These are phyloP conservation scores for Rheum nobile DNA, from an alignment of 148 eudicot genomes.

Conservation along the genomic window DNA sequence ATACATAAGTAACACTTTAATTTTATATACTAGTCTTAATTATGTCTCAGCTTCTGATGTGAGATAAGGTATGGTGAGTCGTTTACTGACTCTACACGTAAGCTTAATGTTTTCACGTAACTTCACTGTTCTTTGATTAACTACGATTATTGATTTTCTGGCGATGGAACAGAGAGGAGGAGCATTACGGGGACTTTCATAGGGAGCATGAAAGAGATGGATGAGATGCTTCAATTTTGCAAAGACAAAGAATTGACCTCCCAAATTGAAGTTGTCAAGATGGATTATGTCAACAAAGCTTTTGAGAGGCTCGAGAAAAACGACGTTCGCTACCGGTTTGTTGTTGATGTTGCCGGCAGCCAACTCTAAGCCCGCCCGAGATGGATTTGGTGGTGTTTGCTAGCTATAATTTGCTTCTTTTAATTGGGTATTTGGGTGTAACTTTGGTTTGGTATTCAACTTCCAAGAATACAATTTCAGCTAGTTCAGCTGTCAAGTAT, in stretches of 20 bases:
- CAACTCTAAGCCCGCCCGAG: neutral
- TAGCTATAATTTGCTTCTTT: neutral
- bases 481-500: too few species aligned
- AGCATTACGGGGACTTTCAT: slow-evolving; percentile 74
- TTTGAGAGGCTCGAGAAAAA: slow-evolving; percentile 85
- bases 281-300: slow-evolving; percentile 78
- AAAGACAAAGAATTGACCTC: slow-evolving; percentile 53
- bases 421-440: too few species aligned
- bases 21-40: too few species aligned
- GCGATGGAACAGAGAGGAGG: slow-evolving; percentile 47
- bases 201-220: slow-evolving; percentile 84
- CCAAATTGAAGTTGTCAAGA: slow-evolving; percentile 63
- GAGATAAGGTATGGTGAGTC: too few species aligned
- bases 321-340: slow-evolving; percentile 83
- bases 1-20: too few species aligned
- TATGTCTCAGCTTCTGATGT: too few species aligned
- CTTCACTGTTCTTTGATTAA: too few species aligned
- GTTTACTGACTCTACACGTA: too few species aligned
- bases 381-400: neutral
- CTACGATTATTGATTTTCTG: too few species aligned
- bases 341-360: slow-evolving; percentile 79
- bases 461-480: too few species aligned
- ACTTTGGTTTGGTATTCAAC: neutral
- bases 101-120: too few species aligned
- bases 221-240: slow-evolving; percentile 77